These are phyloP conservation scores for Panicum virgatum DNA, from an alignment of 202 grass and related monocot species.

Conservation along the genomic window DNA sequence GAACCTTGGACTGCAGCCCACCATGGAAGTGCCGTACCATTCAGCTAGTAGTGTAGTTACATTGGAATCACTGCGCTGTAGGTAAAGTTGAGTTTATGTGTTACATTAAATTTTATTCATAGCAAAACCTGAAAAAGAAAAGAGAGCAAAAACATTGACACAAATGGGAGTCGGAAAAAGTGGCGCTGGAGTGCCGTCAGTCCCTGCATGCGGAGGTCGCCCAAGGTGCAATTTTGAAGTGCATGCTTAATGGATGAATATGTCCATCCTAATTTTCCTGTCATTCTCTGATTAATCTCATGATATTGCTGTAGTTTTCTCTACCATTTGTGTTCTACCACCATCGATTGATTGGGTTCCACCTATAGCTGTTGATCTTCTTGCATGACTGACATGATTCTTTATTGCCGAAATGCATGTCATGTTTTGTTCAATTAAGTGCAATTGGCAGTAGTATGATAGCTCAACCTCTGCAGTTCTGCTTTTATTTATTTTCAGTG, in stretches of 20 bases:
- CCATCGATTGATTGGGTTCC: background rate
- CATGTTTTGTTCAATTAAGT: background rate
- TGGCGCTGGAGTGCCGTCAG: no score
- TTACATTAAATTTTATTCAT: no score
- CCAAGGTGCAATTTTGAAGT: background rate
- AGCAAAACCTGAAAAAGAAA: no score
- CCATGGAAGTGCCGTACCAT: no score
- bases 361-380: background rate
- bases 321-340: background rate
- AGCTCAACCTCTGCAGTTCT: background rate
- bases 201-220: no score
- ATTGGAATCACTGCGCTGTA: no score
- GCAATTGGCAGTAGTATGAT: background rate
- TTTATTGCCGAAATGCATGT: background rate
- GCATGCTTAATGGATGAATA: conserved; percentile 1
- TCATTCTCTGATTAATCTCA: background rate
- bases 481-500: background rate
- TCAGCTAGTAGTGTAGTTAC: no score
- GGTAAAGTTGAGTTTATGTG: no score
- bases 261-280: background rate
- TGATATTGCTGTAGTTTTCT: background rate
- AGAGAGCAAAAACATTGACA: no score
- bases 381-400: background rate
- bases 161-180: no score
- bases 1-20: no score